Evolutionary conservation across 257 asterid species (phyloP).

Genomic region (Jacaranda mimosifolia): DNA sequence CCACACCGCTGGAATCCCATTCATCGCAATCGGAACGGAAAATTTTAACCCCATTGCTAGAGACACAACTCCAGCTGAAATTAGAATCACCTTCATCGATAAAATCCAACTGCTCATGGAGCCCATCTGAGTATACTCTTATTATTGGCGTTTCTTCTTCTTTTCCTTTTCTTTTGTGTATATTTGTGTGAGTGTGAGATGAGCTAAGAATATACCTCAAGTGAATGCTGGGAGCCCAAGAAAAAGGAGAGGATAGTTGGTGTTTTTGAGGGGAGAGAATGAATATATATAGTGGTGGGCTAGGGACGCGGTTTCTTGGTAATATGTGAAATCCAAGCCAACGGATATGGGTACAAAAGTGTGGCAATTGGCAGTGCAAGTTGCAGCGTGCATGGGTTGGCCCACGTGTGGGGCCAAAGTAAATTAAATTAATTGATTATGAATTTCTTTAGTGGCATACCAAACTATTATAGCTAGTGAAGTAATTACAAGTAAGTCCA

Average conservation of each 20-base stretch:
- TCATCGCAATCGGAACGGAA: slow-evolving; percentile 49
- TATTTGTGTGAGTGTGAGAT: slow-evolving; percentile 23
- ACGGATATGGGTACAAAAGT: slow-evolving; percentile 46
- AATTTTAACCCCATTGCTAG: slow-evolving; percentile 48
- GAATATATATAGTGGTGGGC: slow-evolving; percentile 29
- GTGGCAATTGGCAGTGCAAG: slow-evolving; percentile 3
- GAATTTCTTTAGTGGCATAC: too few relatives aligned
- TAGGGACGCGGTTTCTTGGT: slow-evolving; percentile 53
- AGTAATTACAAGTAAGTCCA: slow-evolving; percentile 14
- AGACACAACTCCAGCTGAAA: slow-evolving; percentile 63
- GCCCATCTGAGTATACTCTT: slow-evolving; percentile 35
- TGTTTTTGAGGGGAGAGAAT: slow-evolving; percentile 1
- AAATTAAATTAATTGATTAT: slow-evolving; percentile 16
- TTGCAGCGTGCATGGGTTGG: slow-evolving; percentile 44
- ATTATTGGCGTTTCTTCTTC: neutral
- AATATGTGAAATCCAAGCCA: slow-evolving; percentile 53
- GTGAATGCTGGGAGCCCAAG: slow-evolving; percentile 29
- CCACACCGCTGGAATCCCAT: slow-evolving; percentile 59
- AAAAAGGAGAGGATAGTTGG: slow-evolving; percentile 35
- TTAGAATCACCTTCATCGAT: slow-evolving; percentile 54
- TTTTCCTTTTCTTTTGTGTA: neutral
- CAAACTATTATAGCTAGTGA: neutral
- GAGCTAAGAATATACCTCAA: slow-evolving; percentile 23
- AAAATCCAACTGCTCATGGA: slow-evolving; percentile 44
- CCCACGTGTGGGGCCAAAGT: slow-evolving; percentile 45